Evolutionary conservation across 805 yeast species (phyloP), one percentile per base, ranked within the genome.

Genomic region (Candida vaughaniae): DNA sequence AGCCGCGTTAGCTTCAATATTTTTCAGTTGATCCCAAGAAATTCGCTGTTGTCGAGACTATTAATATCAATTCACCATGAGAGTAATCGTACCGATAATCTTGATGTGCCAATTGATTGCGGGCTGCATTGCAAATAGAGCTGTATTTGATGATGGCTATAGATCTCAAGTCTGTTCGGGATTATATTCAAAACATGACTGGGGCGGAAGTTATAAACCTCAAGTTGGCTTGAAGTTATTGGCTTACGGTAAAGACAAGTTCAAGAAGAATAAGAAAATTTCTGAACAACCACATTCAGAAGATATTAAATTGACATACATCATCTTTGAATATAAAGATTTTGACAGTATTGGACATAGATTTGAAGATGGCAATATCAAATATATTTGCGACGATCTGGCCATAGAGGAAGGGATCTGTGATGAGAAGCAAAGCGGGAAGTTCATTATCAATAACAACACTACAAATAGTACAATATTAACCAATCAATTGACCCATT

Each of bases 241-340:
- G 14, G 48, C 50, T 16, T 62, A 47, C 38, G 64, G 58, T 34
- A 47, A 48, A n/a, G 49, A 60, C 15, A 57, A 55, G 33, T 57
- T 48, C 39, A 50, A 57, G 36, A 38, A 57, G 22, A 52, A 60
- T 30, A 38, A 45, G 22, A 43, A 52, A 16, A 40, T 42, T 14
- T 35, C 46, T 9, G 51, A 50, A 14, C 53, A 52, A 23, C 55
- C 58, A 6, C 56, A 54, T 8, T 62, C 62, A 3, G 49, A 45
- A 16, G 69, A 63, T 22, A 68, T 71, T 6, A 55, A 67, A 36
- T 60, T 91, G 15, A 74, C 89, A 2, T 75, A 87, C 31, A 78
- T 87, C 19, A 70, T 93, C 5, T 93, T 86, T 58, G 96, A 90
- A 58, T 90, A 85, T 65, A 73, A 77, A 50, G 97, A 93, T 58